Conservation (phyloP, 2,329 filamentous ascomycete genomes). For the Cladophialophora immunda region DNA sequence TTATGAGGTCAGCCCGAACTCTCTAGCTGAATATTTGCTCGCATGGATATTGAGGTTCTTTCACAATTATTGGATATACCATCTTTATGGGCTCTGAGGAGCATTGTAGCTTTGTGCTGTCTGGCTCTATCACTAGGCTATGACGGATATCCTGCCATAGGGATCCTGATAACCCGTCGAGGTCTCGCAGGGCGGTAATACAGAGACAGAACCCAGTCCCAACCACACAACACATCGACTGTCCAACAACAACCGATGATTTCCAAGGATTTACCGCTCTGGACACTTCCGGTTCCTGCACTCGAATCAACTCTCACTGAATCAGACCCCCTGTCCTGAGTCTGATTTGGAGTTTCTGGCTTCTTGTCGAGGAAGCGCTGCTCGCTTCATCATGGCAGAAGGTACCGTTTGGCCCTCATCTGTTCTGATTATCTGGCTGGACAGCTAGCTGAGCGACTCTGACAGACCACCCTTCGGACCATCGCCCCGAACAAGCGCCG, state of each 20-base stretch:
- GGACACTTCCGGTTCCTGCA: too few relatives aligned
- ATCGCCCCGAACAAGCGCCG: background rate
- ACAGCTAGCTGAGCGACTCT: background rate
- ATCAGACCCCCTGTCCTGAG: background rate
- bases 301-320: background rate
- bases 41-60: background rate
- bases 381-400: background rate
- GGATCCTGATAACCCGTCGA: too few relatives aligned
- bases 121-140: too few relatives aligned
- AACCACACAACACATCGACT: too few relatives aligned
- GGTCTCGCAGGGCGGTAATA: too few relatives aligned
- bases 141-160: too few relatives aligned
- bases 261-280: too few relatives aligned
- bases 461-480: background rate
- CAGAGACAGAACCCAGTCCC: too few relatives aligned
- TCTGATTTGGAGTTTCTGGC: background rate
- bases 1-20: background rate
- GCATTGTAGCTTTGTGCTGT: too few relatives aligned
- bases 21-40: background rate
- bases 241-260: too few relatives aligned
- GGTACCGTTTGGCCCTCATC: background rate
- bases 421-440: background rate
- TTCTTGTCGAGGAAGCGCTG: too few relatives aligned
- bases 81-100: background rate
- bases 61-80: background rate